Conservation (phyloP, 805 yeast genomes). For the Dipodascus albidus region DNA sequence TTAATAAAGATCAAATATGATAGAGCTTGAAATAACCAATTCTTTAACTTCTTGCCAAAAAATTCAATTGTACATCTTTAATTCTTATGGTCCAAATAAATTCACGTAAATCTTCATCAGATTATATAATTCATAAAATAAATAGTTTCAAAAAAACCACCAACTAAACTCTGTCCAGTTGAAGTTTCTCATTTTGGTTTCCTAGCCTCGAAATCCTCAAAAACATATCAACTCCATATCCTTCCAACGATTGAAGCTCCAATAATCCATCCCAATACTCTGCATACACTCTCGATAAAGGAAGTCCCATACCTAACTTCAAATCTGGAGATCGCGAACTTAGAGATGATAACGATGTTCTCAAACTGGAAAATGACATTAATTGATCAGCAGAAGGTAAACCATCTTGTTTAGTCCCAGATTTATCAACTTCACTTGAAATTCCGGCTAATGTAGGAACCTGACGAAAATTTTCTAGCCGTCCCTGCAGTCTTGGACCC, state of each 20-base stretch:
- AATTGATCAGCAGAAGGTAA: constrained; percentile 13
- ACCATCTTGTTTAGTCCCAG: constrained; percentile 6
- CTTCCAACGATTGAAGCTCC: constrained; percentile 72
- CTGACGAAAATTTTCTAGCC: constrained; percentile 21
- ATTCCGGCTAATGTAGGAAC: constrained; percentile 24
- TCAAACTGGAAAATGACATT: background rate
- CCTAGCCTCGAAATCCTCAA: constrained; percentile 73
- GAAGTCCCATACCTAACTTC: constrained; percentile 79
- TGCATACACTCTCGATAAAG: constrained; percentile 85
- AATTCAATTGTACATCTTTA: too few species aligned
- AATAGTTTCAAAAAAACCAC: too few species aligned
- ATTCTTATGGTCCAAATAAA: too few species aligned
- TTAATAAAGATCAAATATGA: too few species aligned
- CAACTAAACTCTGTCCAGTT: constrained; percentile 56
- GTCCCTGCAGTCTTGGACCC: constrained; percentile 18
- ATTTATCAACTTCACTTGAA: constrained; percentile 17
- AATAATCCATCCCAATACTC: constrained; percentile 95
- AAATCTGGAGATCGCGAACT: constrained; percentile 62
- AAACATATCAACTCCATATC: constrained; percentile 85
- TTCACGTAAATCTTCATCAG: too few species aligned
- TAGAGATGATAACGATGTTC: constrained; percentile 49
- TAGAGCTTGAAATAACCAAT: too few species aligned
- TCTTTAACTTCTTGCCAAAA: too few species aligned
- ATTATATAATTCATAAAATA: too few species aligned
- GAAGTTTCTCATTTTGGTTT: constrained; percentile 45